These are phyloP conservation scores for Phytophthora chlamydospora DNA, from an alignment of 352 stramenopile species.

Conservation along the genomic window DNA sequence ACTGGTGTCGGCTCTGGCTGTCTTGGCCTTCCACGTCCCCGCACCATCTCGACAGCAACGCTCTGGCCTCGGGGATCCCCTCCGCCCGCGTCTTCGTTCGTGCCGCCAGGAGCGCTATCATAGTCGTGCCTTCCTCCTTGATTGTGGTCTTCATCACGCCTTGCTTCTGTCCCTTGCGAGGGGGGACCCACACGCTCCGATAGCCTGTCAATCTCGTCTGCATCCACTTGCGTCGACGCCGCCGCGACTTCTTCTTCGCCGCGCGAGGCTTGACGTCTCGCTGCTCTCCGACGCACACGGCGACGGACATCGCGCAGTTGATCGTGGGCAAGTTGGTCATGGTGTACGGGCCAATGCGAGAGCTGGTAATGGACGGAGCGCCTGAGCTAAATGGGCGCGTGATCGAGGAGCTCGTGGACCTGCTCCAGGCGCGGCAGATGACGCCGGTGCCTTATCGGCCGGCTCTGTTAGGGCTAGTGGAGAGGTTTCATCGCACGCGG, in stretches of 20 bases:
- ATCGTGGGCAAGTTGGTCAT: constrained; percentile 2
- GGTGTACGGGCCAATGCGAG: constrained; percentile 3
- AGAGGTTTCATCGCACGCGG: constrained; percentile 6
- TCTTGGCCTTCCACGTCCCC: not conserved
- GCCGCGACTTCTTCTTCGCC: no score
- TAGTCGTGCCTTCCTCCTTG: no score
- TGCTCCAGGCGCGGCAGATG: constrained; percentile 1
- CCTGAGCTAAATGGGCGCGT: constrained; percentile 7
- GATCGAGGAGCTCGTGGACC: not conserved
- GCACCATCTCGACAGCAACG: constrained; percentile 8
- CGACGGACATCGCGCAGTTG: not conserved
- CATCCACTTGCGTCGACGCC: no score
- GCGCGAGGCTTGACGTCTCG: no score
- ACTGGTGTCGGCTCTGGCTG: not conserved
- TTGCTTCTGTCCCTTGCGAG: no score
- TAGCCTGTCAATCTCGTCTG: no score
- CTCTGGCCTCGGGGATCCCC: no score
- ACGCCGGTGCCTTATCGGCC: constrained; percentile 10
- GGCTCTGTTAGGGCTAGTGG: not conserved
- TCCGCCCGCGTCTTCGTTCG: no score
- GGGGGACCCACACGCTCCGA: no score
- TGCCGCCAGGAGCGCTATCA: no score
- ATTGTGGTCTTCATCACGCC: no score
- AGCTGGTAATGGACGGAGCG: constrained; percentile 5
- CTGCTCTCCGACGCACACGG: not conserved